phyloP scores from a whole-genome alignment of 805 yeast genomes.

The Candida loeiensis region DNA sequence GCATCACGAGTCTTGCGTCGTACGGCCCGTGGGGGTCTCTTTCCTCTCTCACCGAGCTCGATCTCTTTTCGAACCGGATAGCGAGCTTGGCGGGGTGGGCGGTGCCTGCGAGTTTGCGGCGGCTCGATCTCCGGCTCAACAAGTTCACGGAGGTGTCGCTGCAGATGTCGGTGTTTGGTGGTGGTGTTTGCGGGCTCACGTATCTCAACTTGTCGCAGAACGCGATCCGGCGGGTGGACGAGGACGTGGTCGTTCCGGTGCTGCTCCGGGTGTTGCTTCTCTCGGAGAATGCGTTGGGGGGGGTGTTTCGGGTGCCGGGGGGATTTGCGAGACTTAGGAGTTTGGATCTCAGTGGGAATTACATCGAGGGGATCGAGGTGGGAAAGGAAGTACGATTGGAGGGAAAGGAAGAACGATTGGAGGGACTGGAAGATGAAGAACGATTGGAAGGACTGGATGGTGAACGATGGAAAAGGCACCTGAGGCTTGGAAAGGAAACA shows the following conservation, averaged over 20 bases:
- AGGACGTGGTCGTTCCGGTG: conserved; percentile 8
- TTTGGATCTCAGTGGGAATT: conserved; percentile 18
- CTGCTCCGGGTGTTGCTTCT: conserved; percentile 4
- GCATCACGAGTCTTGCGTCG: conserved; percentile 17
- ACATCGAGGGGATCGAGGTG: conserved; percentile 13
- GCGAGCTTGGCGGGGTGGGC: conserved; percentile 14
- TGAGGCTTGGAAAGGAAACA: no score
- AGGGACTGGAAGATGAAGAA: no score
- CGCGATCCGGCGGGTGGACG: conserved; percentile 7
- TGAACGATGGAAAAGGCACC: no score
- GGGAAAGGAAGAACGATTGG: no score
- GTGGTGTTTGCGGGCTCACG: conserved; percentile 4
- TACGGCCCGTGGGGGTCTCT: conserved; percentile 28
- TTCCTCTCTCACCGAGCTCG: conserved; percentile 20
- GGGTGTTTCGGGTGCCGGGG: conserved; percentile 13
- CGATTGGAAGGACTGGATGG: no score
- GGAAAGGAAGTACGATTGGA: no score
- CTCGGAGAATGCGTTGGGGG: conserved; percentile 13
- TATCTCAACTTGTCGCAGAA: conserved; percentile 10
- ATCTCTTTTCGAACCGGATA: conserved; percentile 23
- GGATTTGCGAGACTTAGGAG: conserved; percentile 7
- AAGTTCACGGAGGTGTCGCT: conserved; percentile 14
- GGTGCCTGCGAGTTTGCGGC: conserved; percentile 15
- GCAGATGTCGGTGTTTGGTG: conserved; percentile 6
- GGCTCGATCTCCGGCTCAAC: conserved; percentile 23